Evolutionary conservation across 2,329 filamentous ascomycete species (phyloP), one percentile per base, ranked within the genome.

Genomic region (Colletotrichum musae): DNA sequence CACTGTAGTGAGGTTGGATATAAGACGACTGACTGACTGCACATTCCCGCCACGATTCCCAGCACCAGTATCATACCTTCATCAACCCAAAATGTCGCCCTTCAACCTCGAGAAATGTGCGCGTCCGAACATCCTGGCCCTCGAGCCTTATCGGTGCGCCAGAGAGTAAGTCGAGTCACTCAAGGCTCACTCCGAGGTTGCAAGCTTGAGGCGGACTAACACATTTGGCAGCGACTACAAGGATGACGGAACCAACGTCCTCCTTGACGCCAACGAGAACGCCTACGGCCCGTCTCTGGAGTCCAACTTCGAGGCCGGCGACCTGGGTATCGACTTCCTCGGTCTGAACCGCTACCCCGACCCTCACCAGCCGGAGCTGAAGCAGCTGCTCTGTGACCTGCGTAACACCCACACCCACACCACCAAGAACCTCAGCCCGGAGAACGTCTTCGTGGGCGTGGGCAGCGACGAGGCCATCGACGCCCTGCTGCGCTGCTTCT

Each of bases 191-290:
- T 56, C 45, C 21, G 18, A 21, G 13, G 13, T 48, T 48, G 7
- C 7, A 13, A 10, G 6, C 7, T 21, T 6, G 41, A 47, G 39
- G 24, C 32, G 60, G 3, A 39, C 63, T 63, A 2, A 39, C 63
- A 58, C 73, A 78, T 76, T 73, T 77, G 56, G 58, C 78, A 97
- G 94, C 84, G 96, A 99, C 88, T 98, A 99, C 88, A 98, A 99
- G 84, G 95, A 99, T 80, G 93, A 99, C 79, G 96, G 96, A 74
- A 95, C 91, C 68, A 98, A 98, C 77, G 91, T 98, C 76, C 91
- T 99, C 60, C 92, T 99, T 73, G 96, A 99, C 79, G 96, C 96
- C 75, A 99, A 99, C 77, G 96, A 99, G 84, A 99, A 99, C 78
- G 94, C 96, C 69, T 98, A 92, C 76, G 96, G 96, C 0, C 95